These are phyloP conservation scores for Lentinus tigrinus DNA, from an alignment of 768 basidiomycete genomes.

Conservation along the genomic window DNA sequence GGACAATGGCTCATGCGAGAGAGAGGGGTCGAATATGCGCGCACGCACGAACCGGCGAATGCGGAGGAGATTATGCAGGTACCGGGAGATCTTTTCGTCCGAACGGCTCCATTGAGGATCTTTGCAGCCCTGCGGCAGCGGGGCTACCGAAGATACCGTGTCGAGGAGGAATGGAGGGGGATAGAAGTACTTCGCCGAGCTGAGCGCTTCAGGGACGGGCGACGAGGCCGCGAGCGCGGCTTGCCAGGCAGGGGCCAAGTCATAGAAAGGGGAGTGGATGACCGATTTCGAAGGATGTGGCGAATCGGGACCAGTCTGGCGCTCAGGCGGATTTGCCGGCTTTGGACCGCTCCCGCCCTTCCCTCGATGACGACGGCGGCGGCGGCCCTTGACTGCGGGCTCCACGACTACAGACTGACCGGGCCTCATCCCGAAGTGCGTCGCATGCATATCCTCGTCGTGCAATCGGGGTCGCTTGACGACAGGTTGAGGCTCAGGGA, in stretches of 20 bases:
- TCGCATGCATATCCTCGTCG: background rate
- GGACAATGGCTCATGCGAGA: background rate
- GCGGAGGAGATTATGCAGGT: background rate
- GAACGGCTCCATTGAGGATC: background rate
- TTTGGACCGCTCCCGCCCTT: background rate
- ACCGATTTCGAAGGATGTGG: background rate
- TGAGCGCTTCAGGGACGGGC: background rate
- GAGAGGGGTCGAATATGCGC: background rate
- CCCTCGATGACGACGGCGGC: background rate
- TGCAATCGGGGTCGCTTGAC: background rate
- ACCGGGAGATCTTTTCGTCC: background rate
- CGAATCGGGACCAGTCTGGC: background rate
- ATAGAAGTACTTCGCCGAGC: background rate
- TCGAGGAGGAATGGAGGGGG: slow-evolving; percentile 4
- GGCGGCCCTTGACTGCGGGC: background rate
- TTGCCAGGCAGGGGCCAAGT: background rate
- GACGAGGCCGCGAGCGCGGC: background rate
- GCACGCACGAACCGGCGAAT: background rate
- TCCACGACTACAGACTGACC: background rate
- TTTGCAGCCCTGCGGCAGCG: too few relatives aligned
- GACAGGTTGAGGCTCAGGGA: background rate
- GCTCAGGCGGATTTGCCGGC: background rate
- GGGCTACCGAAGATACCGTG: background rate
- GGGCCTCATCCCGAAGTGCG: background rate
- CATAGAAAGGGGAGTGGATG: background rate